A percentile compares a stretch with the other conserved stretches of the same genome.
Evolutionary conservation across 495 filamentous ascomycete genomes (phyloP).

Genomic region (Penicillium cosmopolitanum): DNA sequence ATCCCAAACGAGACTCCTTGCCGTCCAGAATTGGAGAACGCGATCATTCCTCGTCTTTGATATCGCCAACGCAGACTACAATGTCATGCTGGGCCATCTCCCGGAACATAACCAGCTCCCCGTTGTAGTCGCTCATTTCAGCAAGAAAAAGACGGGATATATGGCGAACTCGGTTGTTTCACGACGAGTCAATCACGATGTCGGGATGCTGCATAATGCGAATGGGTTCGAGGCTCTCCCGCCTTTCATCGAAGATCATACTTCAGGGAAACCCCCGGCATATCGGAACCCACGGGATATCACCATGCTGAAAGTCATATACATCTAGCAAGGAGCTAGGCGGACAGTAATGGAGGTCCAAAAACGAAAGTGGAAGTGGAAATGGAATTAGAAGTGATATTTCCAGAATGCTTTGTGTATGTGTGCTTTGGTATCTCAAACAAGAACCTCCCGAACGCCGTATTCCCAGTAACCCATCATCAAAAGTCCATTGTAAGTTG

Average conservation of each 20-base stretch:
- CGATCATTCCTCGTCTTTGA: constrained; percentile 33
- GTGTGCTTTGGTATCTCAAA: constrained; percentile 17
- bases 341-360: not conserved
- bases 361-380: not conserved
- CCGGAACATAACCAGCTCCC: constrained; percentile 32
- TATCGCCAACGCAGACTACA: constrained; percentile 28
- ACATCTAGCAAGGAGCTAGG: constrained; percentile 6
- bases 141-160: constrained; percentile 32
- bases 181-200: constrained; percentile 30
- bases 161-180: constrained; percentile 26
- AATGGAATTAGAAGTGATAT: not conserved
- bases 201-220: constrained; percentile 33
- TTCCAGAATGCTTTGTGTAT: not conserved
- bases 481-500: constrained; percentile 89
- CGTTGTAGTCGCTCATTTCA: constrained; percentile 30
- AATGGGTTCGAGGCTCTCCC: constrained; percentile 30
- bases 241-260: constrained; percentile 31
- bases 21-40: constrained; percentile 30
- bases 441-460: constrained; percentile 19
- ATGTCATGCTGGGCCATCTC: constrained; percentile 30
- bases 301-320: constrained; percentile 23
- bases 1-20: constrained; percentile 21
- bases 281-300: constrained; percentile 31
- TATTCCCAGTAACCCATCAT: constrained; percentile 7
- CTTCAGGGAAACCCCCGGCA: constrained; percentile 24